phyloP scores from a whole-genome alignment of 768 basidiomycete genomes.

The Leccinum barrowsii region DNA sequence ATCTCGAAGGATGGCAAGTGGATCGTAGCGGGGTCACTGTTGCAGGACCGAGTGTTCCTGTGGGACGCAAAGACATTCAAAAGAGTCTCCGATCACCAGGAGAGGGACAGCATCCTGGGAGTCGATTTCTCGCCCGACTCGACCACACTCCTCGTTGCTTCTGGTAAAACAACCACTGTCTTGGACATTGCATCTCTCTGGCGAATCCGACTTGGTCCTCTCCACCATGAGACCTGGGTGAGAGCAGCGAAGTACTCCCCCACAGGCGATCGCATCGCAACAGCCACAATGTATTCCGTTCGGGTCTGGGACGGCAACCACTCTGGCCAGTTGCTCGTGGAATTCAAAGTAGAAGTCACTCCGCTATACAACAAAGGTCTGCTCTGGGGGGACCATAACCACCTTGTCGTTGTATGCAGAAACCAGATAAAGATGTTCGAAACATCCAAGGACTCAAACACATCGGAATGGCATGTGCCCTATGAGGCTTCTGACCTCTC shows the following conservation, averaged over 20 bases:
- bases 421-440: not conserved
- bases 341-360: not conserved
- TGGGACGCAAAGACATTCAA: not conserved
- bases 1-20: not conserved
- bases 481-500: not conserved
- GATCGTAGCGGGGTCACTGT: not conserved
- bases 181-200: not conserved
- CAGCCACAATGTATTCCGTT: not conserved
- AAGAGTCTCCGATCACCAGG: not conserved
- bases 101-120: too few relatives aligned
- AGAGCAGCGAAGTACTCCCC: not conserved
- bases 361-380: not conserved
- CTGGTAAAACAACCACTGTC: not conserved
- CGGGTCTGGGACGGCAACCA: not conserved
- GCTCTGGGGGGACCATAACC: not conserved
- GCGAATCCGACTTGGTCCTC: not conserved
- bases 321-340: not conserved
- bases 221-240: not conserved
- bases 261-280: not conserved
- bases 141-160: not conserved
- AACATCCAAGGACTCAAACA: not conserved
- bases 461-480: not conserved
- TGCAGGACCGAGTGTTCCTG: not conserved
- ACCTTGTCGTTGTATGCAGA: not conserved
- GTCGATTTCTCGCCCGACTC: not conserved